A percentile compares a stretch with the other conserved stretches of the same genome.
These are phyloP conservation scores for Daldinia decipiens DNA, from an alignment of 495 filamentous ascomycete species.

Conservation along the genomic window DNA sequence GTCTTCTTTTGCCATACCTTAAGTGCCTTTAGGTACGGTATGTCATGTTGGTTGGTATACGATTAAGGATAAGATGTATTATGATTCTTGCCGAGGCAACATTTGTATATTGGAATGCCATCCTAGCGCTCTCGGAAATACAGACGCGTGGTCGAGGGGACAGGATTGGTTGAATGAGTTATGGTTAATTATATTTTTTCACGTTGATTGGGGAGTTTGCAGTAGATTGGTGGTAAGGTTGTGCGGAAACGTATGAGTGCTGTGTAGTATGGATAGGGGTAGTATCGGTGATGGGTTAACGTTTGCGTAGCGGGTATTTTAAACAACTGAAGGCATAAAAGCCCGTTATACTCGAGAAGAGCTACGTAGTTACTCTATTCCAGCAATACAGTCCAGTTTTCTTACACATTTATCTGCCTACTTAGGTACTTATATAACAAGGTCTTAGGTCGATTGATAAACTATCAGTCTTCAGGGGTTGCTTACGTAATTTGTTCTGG, in stretches of 20 bases:
- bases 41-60: not conserved
- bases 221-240: not conserved
- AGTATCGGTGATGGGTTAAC: no score
- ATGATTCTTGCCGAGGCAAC: slow-evolving; percentile 2
- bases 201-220: not conserved
- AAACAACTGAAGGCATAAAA: not conserved
- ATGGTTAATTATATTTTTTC: not conserved
- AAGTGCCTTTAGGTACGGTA: no score
- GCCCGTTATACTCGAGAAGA: no score
- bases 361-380: no score
- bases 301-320: not conserved
- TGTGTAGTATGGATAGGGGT: no score
- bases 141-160: not conserved
- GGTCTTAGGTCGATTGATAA: not conserved
- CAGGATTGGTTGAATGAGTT: not conserved
- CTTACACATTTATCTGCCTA: no score
- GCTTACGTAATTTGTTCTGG: not conserved
- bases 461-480: not conserved
- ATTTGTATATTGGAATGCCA: slow-evolving; percentile 4
- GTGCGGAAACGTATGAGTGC: no score
- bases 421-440: no score
- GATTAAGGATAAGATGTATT: slow-evolving; percentile 5
- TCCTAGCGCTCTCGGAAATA: not conserved
- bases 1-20: not conserved
- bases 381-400: no score